These are phyloP conservation scores for Trametes polyzona DNA, from an alignment of 1,284 basidiomycete species.

Conservation along the genomic window DNA sequence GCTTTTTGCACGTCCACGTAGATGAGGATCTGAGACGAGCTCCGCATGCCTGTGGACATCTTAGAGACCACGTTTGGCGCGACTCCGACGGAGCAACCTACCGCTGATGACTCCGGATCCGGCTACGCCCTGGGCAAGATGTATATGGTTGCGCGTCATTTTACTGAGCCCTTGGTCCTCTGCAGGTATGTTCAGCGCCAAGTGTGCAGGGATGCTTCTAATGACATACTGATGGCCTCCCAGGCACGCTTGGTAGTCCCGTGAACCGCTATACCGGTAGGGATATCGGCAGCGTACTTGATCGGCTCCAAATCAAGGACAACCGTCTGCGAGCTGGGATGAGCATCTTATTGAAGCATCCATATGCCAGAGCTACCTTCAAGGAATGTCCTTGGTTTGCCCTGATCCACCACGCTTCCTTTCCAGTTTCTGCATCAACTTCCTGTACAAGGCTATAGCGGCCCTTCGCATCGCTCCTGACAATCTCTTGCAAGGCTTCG, in stretches of 20 bases:
- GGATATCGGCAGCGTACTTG: constrained; percentile 61
- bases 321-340: constrained; percentile 49
- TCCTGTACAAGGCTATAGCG: constrained; percentile 76
- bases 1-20: constrained; percentile 77
- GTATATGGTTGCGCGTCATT: constrained; percentile 89
- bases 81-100: constrained; percentile 39
- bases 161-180: constrained; percentile 75
- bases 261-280: constrained; percentile 69
- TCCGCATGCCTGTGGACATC: constrained; percentile 69
- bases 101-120: constrained; percentile 75
- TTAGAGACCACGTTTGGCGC: background rate
- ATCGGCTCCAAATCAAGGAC: constrained; percentile 73
- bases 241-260: constrained; percentile 74
- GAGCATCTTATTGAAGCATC: background rate
- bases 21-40: constrained; percentile 72
- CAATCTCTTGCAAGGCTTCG: constrained; percentile 68
- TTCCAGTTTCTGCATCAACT: constrained; percentile 42
- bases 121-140: constrained; percentile 77
- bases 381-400: constrained; percentile 96
- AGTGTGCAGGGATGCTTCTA: background rate
- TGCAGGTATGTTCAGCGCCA: constrained; percentile 34
- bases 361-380: constrained; percentile 48
- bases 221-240: constrained; percentile 67
- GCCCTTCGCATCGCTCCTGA: constrained; percentile 76
- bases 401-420: constrained; percentile 78